Conservation (phyloP, 2,329 filamentous ascomycete species). For the Verticillium tricorpus region DNA sequence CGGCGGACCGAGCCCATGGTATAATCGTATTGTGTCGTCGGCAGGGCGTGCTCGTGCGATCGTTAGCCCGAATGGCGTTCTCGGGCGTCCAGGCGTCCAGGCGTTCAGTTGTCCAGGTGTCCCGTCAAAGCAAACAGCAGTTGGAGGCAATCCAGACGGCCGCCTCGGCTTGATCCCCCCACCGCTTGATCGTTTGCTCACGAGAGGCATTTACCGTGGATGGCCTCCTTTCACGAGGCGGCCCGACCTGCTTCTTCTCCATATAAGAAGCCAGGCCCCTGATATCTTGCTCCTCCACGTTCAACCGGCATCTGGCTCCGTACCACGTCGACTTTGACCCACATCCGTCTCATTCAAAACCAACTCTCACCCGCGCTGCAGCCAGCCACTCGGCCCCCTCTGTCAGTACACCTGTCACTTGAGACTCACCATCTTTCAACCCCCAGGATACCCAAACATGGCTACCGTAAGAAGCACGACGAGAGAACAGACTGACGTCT, state of each 20-base stretch:
- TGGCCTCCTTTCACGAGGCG: not conserved
- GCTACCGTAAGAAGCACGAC: not conserved
- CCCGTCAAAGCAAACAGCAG: not conserved
- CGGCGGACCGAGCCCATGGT: not conserved
- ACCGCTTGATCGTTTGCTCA: not conserved
- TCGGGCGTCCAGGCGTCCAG: not conserved
- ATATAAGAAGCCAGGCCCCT: not conserved
- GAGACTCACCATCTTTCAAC: not conserved
- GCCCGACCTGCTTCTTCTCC: not conserved
- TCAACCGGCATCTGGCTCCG: not conserved
- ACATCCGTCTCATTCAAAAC: not conserved
- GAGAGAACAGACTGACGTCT: too few relatives aligned
- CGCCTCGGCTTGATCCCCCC: not conserved
- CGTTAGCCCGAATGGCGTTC: conserved; percentile 6
- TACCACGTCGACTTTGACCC: not conserved
- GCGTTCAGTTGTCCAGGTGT: too few relatives aligned
- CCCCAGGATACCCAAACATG: not conserved
- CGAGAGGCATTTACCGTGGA: not conserved
- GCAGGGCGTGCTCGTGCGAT: conserved; percentile 4
- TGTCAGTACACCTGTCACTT: not conserved
- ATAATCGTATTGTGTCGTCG: not conserved
- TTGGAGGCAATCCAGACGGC: not conserved
- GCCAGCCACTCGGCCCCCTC: not conserved
- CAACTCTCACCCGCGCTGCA: not conserved
- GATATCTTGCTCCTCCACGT: not conserved